Percentiles rank a stretch among this genome's conserved stretches.
Conservation (phyloP, 2,329 filamentous ascomycete genomes). For the Aspergillus spinulosporus region DNA sequence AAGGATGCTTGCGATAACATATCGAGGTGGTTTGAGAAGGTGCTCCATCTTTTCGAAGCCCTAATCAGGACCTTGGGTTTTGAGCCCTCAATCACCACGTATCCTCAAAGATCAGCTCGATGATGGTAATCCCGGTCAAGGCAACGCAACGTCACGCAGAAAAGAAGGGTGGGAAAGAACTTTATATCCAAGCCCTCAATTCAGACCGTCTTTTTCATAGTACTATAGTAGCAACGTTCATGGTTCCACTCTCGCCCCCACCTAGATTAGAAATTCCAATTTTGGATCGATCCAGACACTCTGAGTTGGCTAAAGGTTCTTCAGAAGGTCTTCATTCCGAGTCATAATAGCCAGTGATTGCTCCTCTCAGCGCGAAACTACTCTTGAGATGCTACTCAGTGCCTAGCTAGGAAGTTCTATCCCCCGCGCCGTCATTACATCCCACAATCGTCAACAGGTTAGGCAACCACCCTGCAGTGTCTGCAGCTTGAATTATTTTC, state of each 20-base stretch:
- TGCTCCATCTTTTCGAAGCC: conserved; percentile 7
- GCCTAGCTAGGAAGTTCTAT: background rate
- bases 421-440: background rate
- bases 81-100: background rate
- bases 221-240: background rate
- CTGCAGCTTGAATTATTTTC: background rate
- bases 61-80: background rate
- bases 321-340: background rate
- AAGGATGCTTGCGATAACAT: conserved; percentile 22
- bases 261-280: conserved; percentile 11
- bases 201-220: background rate
- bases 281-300: conserved; percentile 11
- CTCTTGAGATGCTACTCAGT: background rate
- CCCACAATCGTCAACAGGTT: background rate
- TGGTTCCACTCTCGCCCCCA: conserved; percentile 2
- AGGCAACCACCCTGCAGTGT: background rate
- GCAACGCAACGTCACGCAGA: background rate
- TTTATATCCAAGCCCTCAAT: background rate
- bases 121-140: background rate
- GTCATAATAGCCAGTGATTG: background rate
- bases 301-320: background rate
- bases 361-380: background rate
- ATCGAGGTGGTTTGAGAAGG: conserved; percentile 18
- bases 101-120: background rate
- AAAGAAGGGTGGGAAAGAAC: background rate